Base-by-base conservation (phyloP, 1,284 basidiomycete genomes). In the Wolfiporia cocos region DNA sequence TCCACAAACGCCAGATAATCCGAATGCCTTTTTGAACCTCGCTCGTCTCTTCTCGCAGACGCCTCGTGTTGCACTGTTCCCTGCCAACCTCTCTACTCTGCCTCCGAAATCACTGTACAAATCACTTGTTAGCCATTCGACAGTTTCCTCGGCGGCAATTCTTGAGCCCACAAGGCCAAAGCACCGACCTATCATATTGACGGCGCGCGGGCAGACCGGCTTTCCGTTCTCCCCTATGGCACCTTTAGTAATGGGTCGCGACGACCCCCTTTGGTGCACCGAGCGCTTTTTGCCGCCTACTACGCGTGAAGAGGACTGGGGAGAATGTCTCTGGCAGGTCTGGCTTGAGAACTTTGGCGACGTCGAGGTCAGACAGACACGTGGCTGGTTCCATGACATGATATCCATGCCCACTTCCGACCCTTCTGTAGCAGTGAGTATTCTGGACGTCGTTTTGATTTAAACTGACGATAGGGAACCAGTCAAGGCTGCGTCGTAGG, bases 261-360 rank as follows among this genome's bases (percentile, higher is more conserved):
- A 76, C 48, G 61, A 76, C 50, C 63, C 68, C 2, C 56, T 73
- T 3, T 85, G 82, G 82, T 85, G 82, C 51, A 70, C 73, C 0
- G 81, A 84, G 47, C 70, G 79, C 20, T 65, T 73, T 49, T 74
- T 78, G 48, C 52, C 69, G 22, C 56, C 65, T 34, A 58, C 62
- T 30, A 68, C 70, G 11, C 74, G 78, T 19, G 46, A 55, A 1
- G 57, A 65, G 2, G 76, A 81, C 46, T 84, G 81, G 81, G 65
- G 71, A 31, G 76, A 79, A 46, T 84, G 81, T 57, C 58, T 83
- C n/a, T 85, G 81, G 81, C 75, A 77, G 49, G 48, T 82, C 40
- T 77, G 75, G 68, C 64, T 84, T 14, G 71, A 77, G 46, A 68
- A 65, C 42, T 69, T 69, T 23, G 78, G 70, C 12, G 70, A 51